Evolutionary conservation across 495 filamentous ascomycete species (phyloP).

Genomic region (Elaphomyces granulatus): DNA sequence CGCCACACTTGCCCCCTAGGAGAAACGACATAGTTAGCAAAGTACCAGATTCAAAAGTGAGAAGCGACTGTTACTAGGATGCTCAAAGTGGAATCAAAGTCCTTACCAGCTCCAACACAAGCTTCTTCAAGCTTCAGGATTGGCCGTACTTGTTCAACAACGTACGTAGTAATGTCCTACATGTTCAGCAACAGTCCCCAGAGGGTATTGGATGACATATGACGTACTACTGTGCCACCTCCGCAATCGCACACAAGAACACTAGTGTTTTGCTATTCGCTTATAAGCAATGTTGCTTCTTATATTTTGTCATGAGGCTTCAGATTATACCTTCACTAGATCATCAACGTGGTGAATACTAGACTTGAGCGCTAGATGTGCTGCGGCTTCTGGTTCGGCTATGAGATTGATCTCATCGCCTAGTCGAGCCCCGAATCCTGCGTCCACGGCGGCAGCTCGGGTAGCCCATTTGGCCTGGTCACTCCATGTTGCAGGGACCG

Average conservation of each 20-base stretch:
- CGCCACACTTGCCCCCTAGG: constrained; percentile 35
- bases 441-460: constrained; percentile 27
- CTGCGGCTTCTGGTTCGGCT: constrained; percentile 50
- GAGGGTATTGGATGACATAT: constrained; percentile 8
- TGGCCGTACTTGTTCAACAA: not conserved
- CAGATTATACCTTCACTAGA: constrained; percentile 11
- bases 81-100: too few relatives aligned
- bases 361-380: constrained; percentile 31
- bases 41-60: not conserved
- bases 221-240: constrained; percentile 42
- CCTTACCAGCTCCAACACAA: constrained; percentile 2
- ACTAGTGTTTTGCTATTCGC: constrained; percentile 23
- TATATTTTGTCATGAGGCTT: not conserved
- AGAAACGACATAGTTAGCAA: not conserved
- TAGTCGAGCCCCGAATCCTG: constrained; percentile 29
- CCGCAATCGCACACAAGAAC: constrained; percentile 45
- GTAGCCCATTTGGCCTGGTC: constrained; percentile 36
- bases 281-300: not conserved
- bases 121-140: constrained; percentile 1
- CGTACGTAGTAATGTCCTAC: constrained; percentile 34
- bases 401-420: constrained; percentile 29
- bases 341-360: constrained; percentile 13
- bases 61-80: constrained; percentile 1
- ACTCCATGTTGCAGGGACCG: constrained; percentile 42
- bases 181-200: not conserved